Base-by-base conservation (phyloP, 1,284 basidiomycete genomes). In the Coniophora puteana region DNA sequence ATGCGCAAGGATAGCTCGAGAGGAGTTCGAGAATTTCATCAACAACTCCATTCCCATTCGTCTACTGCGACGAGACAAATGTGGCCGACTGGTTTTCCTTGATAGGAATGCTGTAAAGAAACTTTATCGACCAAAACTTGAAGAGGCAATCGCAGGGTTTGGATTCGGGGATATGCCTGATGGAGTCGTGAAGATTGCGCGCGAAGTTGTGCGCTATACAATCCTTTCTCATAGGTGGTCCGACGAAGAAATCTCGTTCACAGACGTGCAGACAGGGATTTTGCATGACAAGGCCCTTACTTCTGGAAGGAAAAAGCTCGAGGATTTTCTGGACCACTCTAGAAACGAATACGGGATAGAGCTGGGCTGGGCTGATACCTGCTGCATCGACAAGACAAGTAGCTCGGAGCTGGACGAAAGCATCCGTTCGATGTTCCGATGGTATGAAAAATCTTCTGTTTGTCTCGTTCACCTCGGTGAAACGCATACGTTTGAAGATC, bases 381-480 rank as follows among this genome's bases (percentile, higher is more conserved):
- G 33, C 33, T 35, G 33, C 33, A 35, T 35, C 33, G 33, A 35
- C 21, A 23, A 31, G 29, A 31, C 29, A 31, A 31, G 29, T n/a
- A 31, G 29, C 29, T 31, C 29, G 7, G 29, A 31, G 29, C n/a
- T 31, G 29, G 29, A 31, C 29, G 29, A 31, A n/a, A 14, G n/a
- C 6, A 31, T 31, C n/a, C 29, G 29, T 7, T 31, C 29, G 29
- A 31, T 31, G 29, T 31, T 31, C 29, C 14, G 29, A 18, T 31
- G 29, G 29, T 31, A 31, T 18, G 20, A 18, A 14, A 18, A 31
- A n/a, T 31, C 29, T 8, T 31, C 14, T 14, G n/a, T 31, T 8
- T 31, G 29, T 18, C 14, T 31, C 7, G 29, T 18, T 7, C 20
- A 31, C n/a, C 20, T 31, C 8, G 29, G 29, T n/a, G 29, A 31